Percentiles rank a stretch among this genome's conserved stretches.
Conservation (phyloP, 2,329 filamentous ascomycete genomes). For the Aspergillus pseudotamarii region DNA sequence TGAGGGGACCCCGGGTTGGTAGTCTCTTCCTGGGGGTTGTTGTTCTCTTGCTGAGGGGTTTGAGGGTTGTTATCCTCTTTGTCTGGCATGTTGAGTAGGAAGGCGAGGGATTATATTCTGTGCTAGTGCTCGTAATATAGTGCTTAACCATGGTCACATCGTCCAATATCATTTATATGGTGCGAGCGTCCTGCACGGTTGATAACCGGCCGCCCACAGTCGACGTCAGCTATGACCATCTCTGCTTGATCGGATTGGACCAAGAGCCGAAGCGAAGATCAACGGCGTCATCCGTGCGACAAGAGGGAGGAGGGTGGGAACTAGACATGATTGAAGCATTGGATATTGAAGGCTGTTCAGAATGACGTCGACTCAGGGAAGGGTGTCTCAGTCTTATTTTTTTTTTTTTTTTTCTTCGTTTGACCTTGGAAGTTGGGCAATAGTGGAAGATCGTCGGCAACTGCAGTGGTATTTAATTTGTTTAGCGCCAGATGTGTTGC, state of each 20-base stretch:
- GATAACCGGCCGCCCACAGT: background rate
- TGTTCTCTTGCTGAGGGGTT: constrained; percentile 28
- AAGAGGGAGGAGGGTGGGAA: constrained; percentile 10
- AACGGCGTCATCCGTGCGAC: constrained; percentile 11
- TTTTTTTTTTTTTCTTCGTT: background rate
- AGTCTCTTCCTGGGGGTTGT: background rate
- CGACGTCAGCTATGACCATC: constrained; percentile 12
- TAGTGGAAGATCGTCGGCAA: constrained; percentile 7
- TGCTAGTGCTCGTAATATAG: constrained; percentile 1
- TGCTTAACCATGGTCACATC: constrained; percentile 24
- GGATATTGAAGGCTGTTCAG: background rate
- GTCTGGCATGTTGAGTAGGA: constrained; percentile 34
- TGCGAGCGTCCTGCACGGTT: constrained; percentile 3
- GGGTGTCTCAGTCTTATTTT: background rate
- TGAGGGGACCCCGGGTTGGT: constrained; percentile 23
- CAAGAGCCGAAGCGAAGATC: background rate
- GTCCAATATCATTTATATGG: constrained; percentile 10
- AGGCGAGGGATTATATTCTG: constrained; percentile 19
- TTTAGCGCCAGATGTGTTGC: constrained; percentile 10
- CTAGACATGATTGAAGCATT: constrained; percentile 12
- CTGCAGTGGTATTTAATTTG: constrained; percentile 8
- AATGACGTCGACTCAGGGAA: constrained; percentile 12
- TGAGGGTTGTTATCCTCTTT: constrained; percentile 21
- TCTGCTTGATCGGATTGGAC: constrained; percentile 4
- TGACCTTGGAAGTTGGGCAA: background rate